Conservation (phyloP, 176 grass and related monocot genomes). For the Lolium perenne region DNA sequence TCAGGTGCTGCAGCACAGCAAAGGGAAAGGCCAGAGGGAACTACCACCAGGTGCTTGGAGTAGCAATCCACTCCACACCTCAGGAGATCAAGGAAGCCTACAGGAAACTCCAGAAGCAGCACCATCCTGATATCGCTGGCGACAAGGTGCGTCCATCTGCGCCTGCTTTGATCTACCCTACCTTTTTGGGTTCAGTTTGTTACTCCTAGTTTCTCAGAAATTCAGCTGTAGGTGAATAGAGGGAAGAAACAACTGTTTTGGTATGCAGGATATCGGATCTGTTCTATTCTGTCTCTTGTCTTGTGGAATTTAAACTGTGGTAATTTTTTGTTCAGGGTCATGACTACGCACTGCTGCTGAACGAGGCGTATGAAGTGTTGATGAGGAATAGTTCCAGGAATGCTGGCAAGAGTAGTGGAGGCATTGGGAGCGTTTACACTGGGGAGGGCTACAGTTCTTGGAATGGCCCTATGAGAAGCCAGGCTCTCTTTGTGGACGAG, state of each 20-base stretch:
- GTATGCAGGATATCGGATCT: not conserved
- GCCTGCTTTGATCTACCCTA: slow-evolving; percentile 2
- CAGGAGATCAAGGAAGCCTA: slow-evolving; percentile 77
- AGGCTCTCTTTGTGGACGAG: slow-evolving; percentile 71
- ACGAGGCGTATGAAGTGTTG: slow-evolving; percentile 60
- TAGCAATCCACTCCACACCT: slow-evolving; percentile 55
- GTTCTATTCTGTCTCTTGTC: not conserved
- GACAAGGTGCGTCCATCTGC: slow-evolving; percentile 46
- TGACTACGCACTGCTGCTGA: slow-evolving; percentile 62
- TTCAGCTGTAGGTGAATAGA: not conserved
- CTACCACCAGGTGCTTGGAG: slow-evolving; percentile 60
- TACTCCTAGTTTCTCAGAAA: not conserved
- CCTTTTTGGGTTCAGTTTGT: not conserved
- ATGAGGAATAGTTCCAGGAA: slow-evolving; percentile 40
- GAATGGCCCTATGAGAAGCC: slow-evolving; percentile 63
- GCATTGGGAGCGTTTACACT: slow-evolving; percentile 41
- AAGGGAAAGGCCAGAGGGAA: slow-evolving; percentile 45
- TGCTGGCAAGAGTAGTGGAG: slow-evolving; percentile 31
- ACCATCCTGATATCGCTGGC: slow-evolving; percentile 77
- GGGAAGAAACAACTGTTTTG: not conserved
- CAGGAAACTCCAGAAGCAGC: slow-evolving; percentile 75
- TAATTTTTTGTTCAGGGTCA: slow-evolving; percentile 50
- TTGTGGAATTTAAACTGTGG: slow-evolving; percentile 10
- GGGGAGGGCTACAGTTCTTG: slow-evolving; percentile 66
- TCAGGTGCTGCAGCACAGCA: slow-evolving; percentile 58